Evolutionary conservation across 2,329 filamentous ascomycete genomes (phyloP), one percentile per base, ranked within the genome.

Genomic region (Capronia americana): DNA sequence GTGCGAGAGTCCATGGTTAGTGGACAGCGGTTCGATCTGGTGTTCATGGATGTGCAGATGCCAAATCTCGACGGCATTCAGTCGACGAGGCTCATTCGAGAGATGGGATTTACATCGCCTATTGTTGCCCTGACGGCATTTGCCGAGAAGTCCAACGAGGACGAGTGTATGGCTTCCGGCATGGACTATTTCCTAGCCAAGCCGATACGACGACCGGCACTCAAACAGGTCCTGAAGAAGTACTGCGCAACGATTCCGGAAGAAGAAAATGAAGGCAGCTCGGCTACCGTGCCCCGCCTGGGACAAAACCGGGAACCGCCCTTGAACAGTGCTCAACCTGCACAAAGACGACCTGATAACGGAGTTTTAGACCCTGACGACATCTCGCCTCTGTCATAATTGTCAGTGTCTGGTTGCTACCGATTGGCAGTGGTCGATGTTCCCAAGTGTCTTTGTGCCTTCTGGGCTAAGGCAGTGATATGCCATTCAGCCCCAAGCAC

Each of bases 31-130:
- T 97, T 94, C 75, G 92, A 96, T 72, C 83, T 97, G 28, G 94
- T 97, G 69, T 95, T 97, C 75, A 97, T 97, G 93, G 93, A 97
- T 73, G 90, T 97, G 7, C 92, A 87, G 79, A 97, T 97, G 93
- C 93, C 93, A 3, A 96, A 95, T 69, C 85, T 97, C 14, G 93
- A 97, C 74, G 93, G 93, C 1, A 81, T 97, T 26, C 90, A 97
- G 76, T 93, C 90, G 55, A 97, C 93, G 0, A 86, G 90, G 10
- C 82, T 96, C 38, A 97, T 97, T 72, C 87, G 93, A 6, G 83
- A 92, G 75, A 91, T 94, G 82, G 93, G 93, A 1, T 97, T 95
- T 78, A 88, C 86, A 11, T 90, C 91, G 1, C 93, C 93, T 0
- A 97, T 97, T 68, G 92, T 97, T 14, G 93, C 93, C 0, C 80